A percentile compares a stretch with the other conserved stretches of the same genome.
Evolutionary conservation across 768 basidiomycete genomes (phyloP).

Genomic region (Cystobasidium onofrii): DNA sequence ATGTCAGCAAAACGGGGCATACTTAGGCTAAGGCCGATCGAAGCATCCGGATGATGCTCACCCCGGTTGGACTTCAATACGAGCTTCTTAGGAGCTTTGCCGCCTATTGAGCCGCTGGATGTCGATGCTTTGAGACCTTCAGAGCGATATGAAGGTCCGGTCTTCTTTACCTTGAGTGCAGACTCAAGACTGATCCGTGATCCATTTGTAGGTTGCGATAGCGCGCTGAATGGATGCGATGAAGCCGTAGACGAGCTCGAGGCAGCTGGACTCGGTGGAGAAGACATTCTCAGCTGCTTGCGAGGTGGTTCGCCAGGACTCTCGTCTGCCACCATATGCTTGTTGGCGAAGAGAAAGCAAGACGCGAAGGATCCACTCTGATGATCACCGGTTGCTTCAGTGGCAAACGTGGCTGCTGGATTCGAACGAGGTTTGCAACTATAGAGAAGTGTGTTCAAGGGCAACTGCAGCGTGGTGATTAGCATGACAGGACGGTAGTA

Average conservation of each 20-base stretch:
- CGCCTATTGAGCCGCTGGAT: not conserved
- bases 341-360: not conserved
- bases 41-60: not conserved
- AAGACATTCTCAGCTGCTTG: not conserved
- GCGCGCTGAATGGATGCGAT: not conserved
- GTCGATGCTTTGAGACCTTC: not conserved
- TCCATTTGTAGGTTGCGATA: not conserved
- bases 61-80: slow-evolving; percentile 11
- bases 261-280: not conserved
- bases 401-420: no score
- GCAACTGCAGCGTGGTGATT: no score
- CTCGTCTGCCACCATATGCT: not conserved
- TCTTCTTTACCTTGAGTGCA: not conserved
- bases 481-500: no score
- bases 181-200: slow-evolving; percentile 2
- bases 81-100: slow-evolving; percentile 26
- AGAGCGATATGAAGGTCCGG: not conserved
- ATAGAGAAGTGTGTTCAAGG: no score
- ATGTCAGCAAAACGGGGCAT: not conserved
- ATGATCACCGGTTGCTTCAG: not conserved
- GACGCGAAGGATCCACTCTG: not conserved
- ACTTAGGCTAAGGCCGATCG: slow-evolving; percentile 5
- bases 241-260: not conserved
- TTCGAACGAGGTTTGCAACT: no score
- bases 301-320: not conserved